Evolutionary conservation across 2,329 filamentous ascomycete genomes (phyloP), one percentile per base, ranked within the genome.

Genomic region (Exophiala sp.): DNA sequence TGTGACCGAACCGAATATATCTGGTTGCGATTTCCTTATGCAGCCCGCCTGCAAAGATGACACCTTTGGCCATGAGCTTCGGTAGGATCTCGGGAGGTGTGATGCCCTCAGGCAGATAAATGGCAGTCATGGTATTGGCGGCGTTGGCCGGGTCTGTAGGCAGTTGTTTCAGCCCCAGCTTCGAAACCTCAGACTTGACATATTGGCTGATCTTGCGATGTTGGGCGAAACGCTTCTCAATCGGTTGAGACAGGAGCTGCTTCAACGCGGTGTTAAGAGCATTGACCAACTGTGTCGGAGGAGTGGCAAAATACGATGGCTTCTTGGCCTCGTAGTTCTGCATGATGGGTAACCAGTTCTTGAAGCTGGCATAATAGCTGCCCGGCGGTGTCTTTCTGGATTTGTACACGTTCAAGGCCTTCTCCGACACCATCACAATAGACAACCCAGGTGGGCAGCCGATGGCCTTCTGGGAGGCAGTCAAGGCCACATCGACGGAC

Each of bases 271-370:
- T 95, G 77, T 98, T 85, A 29, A 98, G 80, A 41, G 93, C 93
- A 70, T 86, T 91, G 60, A 98, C 78, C 43, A 98, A 81, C 71
- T 98, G 93, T 11, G 93, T 93, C 3, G 90, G 89, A 1, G 93
- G 93, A 1, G 93, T 98, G 30, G 93, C 93, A 65, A 98, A 98
- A 76, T 98, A 98, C 1, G 89, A 95, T 30, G 93, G 82, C 75
- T 97, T 98, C 76, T 90, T 88, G 58, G 88, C 88, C 74, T 98
- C 93, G 71, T 98, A 98, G 73, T 96, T 97, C 73, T 93, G 83
- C 91, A 98, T 97, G 70, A 98, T 93, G 40, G 91, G 91, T 50
- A 90, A 75, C 93, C 93, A 98, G 73, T 97, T 97, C 77, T 89
- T 90, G 77, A 96, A 88, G 10, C 87, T 95, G 48, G 87, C 90